Conservation (phyloP, 2,329 filamentous ascomycete species). For the Fusarium sublunatum region DNA sequence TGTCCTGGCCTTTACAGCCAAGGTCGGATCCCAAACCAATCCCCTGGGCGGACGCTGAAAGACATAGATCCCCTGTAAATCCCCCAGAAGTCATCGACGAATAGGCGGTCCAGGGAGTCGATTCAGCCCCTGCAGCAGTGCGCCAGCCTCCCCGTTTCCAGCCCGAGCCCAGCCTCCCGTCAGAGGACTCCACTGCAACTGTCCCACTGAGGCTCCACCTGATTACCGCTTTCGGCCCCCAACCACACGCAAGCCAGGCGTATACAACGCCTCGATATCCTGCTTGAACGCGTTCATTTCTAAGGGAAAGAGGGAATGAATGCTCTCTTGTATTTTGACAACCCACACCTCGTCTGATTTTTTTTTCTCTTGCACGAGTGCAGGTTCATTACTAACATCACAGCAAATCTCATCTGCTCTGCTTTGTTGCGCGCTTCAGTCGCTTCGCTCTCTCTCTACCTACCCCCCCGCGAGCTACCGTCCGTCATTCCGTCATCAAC, state of each 20-base stretch:
- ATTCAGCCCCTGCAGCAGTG: constrained; percentile 43
- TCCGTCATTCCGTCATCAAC: constrained; percentile 31
- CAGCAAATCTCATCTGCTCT: constrained; percentile 9
- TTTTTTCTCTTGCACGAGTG: constrained; percentile 26
- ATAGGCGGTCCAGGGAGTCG: constrained; percentile 24
- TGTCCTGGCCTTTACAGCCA: constrained; percentile 24
- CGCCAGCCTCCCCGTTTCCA: constrained; percentile 51
- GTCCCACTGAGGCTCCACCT: constrained; percentile 38
- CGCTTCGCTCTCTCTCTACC: constrained; percentile 2
- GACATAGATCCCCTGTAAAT: constrained; percentile 32
- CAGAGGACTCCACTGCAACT: constrained; percentile 20
- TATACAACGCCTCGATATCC: constrained; percentile 45
- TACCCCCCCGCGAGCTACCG: constrained; percentile 2
- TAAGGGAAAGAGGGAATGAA: constrained; percentile 27
- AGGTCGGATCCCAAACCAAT: constrained; percentile 12
- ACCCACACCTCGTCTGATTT: constrained; percentile 14
- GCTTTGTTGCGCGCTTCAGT: constrained; percentile 3
- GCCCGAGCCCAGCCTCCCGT: constrained; percentile 47
- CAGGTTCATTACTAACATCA: constrained; percentile 29
- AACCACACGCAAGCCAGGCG: constrained; percentile 47
- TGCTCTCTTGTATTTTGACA: constrained; percentile 23
- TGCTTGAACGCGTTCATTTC: constrained; percentile 35
- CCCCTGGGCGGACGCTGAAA: constrained; percentile 34
- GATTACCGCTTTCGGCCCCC: constrained; percentile 45
- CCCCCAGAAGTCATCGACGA: constrained; percentile 31